A percentile compares a stretch with the other conserved stretches of the same genome.
These are phyloP conservation scores for Phaeophleospora eucalypticola DNA, from an alignment of 2,329 filamentous ascomycete species.

Conservation along the genomic window DNA sequence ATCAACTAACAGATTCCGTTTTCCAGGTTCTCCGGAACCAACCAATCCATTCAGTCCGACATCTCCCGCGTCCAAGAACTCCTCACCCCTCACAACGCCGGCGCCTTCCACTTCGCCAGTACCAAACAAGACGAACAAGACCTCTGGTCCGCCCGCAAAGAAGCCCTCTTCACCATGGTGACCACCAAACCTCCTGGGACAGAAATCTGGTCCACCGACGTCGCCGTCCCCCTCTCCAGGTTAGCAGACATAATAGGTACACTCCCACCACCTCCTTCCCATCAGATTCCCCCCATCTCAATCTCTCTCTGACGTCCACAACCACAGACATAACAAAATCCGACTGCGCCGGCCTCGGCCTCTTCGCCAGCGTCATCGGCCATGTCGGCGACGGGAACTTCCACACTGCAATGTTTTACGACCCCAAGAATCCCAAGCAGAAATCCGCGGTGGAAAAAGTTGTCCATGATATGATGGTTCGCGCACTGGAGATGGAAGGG, in stretches of 20 bases:
- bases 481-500: slow-evolving; percentile 90
- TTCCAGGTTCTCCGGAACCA: slow-evolving; percentile 76
- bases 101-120: slow-evolving; percentile 19
- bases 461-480: slow-evolving; percentile 83
- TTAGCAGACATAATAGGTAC: slow-evolving; percentile 62
- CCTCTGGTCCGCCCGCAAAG: slow-evolving; percentile 59
- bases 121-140: slow-evolving; percentile 17
- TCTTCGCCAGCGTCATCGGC: slow-evolving; percentile 83
- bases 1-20: slow-evolving; percentile 1
- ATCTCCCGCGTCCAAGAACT: slow-evolving; percentile 65
- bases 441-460: slow-evolving; percentile 70
- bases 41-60: slow-evolving; percentile 70
- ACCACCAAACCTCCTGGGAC: slow-evolving; percentile 52
- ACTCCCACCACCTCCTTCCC: slow-evolving; percentile 2
- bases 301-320: background rate
- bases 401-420: slow-evolving; percentile 88
- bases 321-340: slow-evolving; percentile 83
- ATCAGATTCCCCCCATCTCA: background rate
- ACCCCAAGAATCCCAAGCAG: slow-evolving; percentile 65
- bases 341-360: slow-evolving; percentile 77
- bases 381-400: slow-evolving; percentile 95
- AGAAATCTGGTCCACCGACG: slow-evolving; percentile 60
- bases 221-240: slow-evolving; percentile 58
- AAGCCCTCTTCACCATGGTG: slow-evolving; percentile 59
- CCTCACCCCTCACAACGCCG: slow-evolving; percentile 43